Conservation (phyloP, 371 early-diverging fungal species). For the Mortierella sp. region DNA sequence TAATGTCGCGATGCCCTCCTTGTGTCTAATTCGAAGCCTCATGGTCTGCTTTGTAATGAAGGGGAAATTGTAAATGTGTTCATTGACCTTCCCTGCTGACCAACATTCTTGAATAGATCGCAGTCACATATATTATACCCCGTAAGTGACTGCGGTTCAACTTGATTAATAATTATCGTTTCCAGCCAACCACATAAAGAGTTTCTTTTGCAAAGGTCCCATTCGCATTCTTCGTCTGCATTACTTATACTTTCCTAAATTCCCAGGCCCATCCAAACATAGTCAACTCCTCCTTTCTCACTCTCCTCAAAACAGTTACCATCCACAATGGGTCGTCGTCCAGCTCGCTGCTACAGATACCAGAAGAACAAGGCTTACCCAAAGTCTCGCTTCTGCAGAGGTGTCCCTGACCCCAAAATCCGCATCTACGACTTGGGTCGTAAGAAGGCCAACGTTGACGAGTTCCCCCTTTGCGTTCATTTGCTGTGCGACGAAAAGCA, state of each 20-base stretch:
- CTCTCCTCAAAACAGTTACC: not conserved
- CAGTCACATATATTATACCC: not conserved
- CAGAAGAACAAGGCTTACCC: conserved; percentile 99
- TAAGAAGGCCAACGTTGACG: conserved; percentile 99
- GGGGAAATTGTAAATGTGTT: not conserved
- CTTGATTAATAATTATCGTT: not conserved
- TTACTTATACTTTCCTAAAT: not conserved
- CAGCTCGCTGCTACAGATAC: conserved; percentile 99
- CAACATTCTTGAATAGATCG: not conserved
- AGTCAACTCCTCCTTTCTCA: not conserved
- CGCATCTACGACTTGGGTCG: conserved; percentile 99
- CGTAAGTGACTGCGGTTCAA: conserved; percentile 5
- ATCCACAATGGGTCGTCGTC: conserved; percentile 97
- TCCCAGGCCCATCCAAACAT: not conserved
- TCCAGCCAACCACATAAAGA: not conserved
- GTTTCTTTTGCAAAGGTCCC: not conserved
- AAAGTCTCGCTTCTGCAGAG: conserved; percentile 99
- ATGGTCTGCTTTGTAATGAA: conserved; percentile 46
- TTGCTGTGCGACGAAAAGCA: conserved; percentile 98
- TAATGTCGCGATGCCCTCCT: conserved; percentile 57
- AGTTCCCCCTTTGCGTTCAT: conserved; percentile 98
- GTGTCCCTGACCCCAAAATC: conserved; percentile 99
- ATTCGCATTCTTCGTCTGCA: not conserved
- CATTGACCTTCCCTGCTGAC: not conserved
- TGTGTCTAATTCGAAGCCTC: conserved; percentile 65